Conservation (phyloP, 2,329 filamentous ascomycete genomes). For the Hypocrella siamensis region DNA sequence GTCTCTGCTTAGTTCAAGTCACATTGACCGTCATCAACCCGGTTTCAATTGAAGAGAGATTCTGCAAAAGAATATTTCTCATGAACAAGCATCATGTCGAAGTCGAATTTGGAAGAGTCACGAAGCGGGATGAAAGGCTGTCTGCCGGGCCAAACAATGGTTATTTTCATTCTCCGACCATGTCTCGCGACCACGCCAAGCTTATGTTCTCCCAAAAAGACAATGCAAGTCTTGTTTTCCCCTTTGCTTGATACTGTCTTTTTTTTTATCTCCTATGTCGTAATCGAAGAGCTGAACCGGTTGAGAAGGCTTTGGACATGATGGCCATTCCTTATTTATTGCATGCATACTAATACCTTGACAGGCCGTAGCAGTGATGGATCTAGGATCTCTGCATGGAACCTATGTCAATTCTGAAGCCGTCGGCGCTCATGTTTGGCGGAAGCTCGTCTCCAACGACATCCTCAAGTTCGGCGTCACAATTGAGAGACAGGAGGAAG, state of each 20-base stretch:
- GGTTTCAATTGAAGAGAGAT: slow-evolving; percentile 6
- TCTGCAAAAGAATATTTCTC: slow-evolving; percentile 14
- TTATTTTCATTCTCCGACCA: slow-evolving; percentile 56
- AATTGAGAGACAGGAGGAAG: slow-evolving; percentile 17
- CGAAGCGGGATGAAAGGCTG: slow-evolving; percentile 19
- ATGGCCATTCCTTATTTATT: too few species aligned
- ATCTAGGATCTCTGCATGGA: slow-evolving; percentile 36
- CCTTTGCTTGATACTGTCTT: background rate
- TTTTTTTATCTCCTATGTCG: too few species aligned
- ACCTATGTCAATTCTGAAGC: slow-evolving; percentile 26
- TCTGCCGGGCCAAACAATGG: slow-evolving; percentile 34
- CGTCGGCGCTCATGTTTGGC: slow-evolving; percentile 7
- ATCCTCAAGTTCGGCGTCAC: slow-evolving; percentile 18
- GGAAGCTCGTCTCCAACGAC: slow-evolving; percentile 13
- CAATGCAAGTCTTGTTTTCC: slow-evolving; percentile 21
- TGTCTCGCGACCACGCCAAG: slow-evolving; percentile 53
- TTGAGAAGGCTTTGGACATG: too few species aligned
- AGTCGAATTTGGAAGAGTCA: slow-evolving; percentile 26
- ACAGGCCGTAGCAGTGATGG: slow-evolving; percentile 28
- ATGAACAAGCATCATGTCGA: slow-evolving; percentile 14
- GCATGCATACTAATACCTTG: too few species aligned
- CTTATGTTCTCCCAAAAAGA: slow-evolving; percentile 26
- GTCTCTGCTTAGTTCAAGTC: slow-evolving; percentile 13
- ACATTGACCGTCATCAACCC: slow-evolving; percentile 11
- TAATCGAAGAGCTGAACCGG: too few species aligned